These are phyloP conservation scores for Alternaria conjuncta DNA, from an alignment of 2,329 filamentous ascomycete genomes.

Conservation along the genomic window DNA sequence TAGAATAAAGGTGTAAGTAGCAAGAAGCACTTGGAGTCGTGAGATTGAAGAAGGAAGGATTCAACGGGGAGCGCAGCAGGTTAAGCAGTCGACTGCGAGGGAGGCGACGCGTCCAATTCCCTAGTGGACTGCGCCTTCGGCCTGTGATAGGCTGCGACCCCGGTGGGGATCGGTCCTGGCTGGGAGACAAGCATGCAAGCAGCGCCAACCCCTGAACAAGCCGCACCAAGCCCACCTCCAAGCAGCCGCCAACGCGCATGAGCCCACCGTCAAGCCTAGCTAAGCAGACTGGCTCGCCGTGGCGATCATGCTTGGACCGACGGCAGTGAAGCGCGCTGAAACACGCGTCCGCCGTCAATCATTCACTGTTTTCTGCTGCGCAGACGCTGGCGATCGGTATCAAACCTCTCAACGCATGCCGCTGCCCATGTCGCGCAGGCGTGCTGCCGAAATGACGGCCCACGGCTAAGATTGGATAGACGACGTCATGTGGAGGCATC, in stretches of 20 bases:
- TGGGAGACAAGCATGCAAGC: not conserved
- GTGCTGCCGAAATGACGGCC: not conserved
- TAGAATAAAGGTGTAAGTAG: slow-evolving; percentile 4
- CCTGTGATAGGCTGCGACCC: not conserved
- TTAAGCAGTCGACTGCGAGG: slow-evolving; percentile 2
- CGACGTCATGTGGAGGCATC: not conserved
- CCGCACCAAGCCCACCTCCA: slow-evolving; percentile 6
- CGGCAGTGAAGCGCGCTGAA: slow-evolving; percentile 8
- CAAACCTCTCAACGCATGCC: not conserved
- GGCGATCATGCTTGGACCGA: slow-evolving; percentile 20
- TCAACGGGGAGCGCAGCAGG: not conserved
- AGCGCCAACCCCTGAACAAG: slow-evolving; percentile 17
- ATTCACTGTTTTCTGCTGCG: not conserved
- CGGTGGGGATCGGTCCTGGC: not conserved
- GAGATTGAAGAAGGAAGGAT: not conserved
- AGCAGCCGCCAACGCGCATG: not conserved
- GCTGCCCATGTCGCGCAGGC: not conserved
- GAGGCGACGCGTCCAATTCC: slow-evolving; percentile 15
- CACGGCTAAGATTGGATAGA: not conserved
- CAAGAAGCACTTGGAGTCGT: not conserved
- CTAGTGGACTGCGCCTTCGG: not conserved
- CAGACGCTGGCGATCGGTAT: slow-evolving; percentile 14
- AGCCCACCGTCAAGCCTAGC: slow-evolving; percentile 2
- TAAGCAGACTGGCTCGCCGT: slow-evolving; percentile 9
- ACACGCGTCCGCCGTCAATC: slow-evolving; percentile 17